Base-by-base conservation (phyloP, 73 alveolate genomes). In the Paramecium octaurelia region DNA sequence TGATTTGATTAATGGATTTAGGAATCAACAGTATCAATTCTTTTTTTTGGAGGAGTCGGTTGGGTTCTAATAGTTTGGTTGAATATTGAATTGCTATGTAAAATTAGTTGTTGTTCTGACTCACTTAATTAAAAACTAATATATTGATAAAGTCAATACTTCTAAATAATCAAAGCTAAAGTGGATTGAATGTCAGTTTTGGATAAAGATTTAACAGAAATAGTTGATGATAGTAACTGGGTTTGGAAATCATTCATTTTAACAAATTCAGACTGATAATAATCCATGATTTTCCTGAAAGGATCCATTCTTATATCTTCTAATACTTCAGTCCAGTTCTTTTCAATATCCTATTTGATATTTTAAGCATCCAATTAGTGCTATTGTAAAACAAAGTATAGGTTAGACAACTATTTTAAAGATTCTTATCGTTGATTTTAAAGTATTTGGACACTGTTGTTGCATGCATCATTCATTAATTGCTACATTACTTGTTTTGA, bases 11-110 rank as follows among this genome's bases (percentile, higher is more conserved):
- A 64, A 3, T 64, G 12, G 9, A 27, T 27, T 64, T 64, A 64
- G 6, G 84, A 64, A 14, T 64, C 84, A 27, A 34, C 46, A 31
- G 44, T 64, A 14, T 80, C 91, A 23, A 14, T 64, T 35, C 91
- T 80, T 80, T 23, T 44, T 44, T 80, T 80, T 23, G 91, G 73
- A 4, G 91, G 91, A 24, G 91, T 80, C 9, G 91, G 91, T 43
- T 80, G 46, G 5, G 91, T 80, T 44, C 91, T 40, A 24, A 64
- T 64, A 44, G 31, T 10, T 64, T 21, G 35, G n/a, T 75, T 38
- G 29, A 35, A 64, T 23, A 34, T 64, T 16, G 42, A 31, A 34
- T 64, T 64, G 12, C 29, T 64, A 23, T 34, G 27, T 31, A 31
- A 14, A 31, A 64, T 31, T 64, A 64, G 31, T 64, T 27, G 84